Percentiles rank a stretch among this genome's conserved stretches.
phyloP scores from a whole-genome alignment of 2,329 filamentous ascomycete species.

The Rasamsonia emersonii region DNA sequence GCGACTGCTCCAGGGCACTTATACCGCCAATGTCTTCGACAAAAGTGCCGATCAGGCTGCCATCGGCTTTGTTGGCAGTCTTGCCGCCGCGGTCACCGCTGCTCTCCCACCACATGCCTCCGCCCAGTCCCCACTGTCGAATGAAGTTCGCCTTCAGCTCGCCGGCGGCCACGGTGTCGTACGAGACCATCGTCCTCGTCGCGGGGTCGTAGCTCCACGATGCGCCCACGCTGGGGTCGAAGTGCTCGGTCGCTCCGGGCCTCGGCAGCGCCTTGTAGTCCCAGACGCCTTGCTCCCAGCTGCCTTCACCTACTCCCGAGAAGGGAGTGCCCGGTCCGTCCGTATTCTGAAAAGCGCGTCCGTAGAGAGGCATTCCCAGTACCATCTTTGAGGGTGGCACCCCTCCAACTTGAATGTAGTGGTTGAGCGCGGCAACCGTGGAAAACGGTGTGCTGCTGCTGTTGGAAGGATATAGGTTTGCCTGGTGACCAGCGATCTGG shows the following conservation, averaged over 20 bases:
- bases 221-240: slow-evolving; percentile 57
- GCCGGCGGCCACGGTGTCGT: slow-evolving; percentile 54
- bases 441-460: slow-evolving; percentile 71
- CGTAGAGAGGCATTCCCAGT: slow-evolving; percentile 93
- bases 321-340: slow-evolving; percentile 65
- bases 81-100: slow-evolving; percentile 63
- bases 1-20: slow-evolving; percentile 24
- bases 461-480: slow-evolving; percentile 61
- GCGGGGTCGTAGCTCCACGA: slow-evolving; percentile 67
- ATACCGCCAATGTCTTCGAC: slow-evolving; percentile 28
- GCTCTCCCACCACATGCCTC: slow-evolving; percentile 96
- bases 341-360: slow-evolving; percentile 74
- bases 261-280: slow-evolving; percentile 81
- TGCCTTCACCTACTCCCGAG: slow-evolving; percentile 61
- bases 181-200: slow-evolving; percentile 63
- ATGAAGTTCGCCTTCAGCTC: slow-evolving; percentile 65
- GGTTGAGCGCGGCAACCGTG: slow-evolving; percentile 58
- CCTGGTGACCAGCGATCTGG: slow-evolving; percentile 62
- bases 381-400: slow-evolving; percentile 67
- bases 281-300: slow-evolving; percentile 77
- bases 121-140: slow-evolving; percentile 58
- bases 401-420: slow-evolving; percentile 55
- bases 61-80: slow-evolving; percentile 24
- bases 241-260: slow-evolving; percentile 53
- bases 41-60: slow-evolving; percentile 59